These are phyloP conservation scores for Pseudofabraea citricarpa DNA, from an alignment of 2,329 filamentous ascomycete species.

Conservation along the genomic window DNA sequence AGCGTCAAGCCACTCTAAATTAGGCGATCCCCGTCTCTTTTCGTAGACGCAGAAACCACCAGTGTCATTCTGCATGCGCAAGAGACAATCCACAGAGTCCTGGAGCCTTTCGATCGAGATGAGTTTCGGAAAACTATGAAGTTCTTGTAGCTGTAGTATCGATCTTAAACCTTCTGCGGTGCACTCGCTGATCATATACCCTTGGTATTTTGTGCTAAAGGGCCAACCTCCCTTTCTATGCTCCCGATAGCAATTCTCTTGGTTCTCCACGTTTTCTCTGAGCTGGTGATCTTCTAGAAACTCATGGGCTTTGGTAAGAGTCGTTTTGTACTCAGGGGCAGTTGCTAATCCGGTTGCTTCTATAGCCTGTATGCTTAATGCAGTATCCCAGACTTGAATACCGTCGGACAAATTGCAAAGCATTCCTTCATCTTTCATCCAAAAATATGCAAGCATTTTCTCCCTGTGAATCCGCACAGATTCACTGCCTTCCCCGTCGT, in stretches of 20 bases:
- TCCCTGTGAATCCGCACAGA: conserved; percentile 75
- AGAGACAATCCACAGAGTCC: conserved; percentile 83
- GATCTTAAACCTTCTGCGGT: conserved; percentile 87
- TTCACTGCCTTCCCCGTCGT: conserved; percentile 70
- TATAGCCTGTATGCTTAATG: conserved; percentile 80
- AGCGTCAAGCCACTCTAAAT: conserved; percentile 82
- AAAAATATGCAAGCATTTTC: conserved; percentile 78
- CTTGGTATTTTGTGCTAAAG: conserved; percentile 88
- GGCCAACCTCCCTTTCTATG: conserved; percentile 91
- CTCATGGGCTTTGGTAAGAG: conserved; percentile 75
- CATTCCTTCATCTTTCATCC: conserved; percentile 91
- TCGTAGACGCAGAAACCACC: conserved; percentile 93
- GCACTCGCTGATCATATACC: conserved; percentile 93
- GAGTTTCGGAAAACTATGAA: conserved; percentile 67
- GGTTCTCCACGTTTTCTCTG: conserved; percentile 72
- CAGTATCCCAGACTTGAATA: conserved; percentile 96
- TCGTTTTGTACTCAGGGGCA: conserved; percentile 71
- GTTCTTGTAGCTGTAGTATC: conserved; percentile 77
- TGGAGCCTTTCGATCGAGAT: conserved; percentile 77
- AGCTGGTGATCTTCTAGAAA: conserved; percentile 94
- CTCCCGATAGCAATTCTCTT: conserved; percentile 81
- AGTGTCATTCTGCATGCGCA: conserved; percentile 83
- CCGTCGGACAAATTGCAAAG: conserved; percentile 94
- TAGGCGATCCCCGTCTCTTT: conserved; percentile 69
- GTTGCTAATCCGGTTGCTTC: conserved; percentile 74